Evolutionary conservation across 768 basidiomycete genomes (phyloP), one percentile per base, ranked within the genome.

Genomic region (Kwoniella newhampshirensis): DNA sequence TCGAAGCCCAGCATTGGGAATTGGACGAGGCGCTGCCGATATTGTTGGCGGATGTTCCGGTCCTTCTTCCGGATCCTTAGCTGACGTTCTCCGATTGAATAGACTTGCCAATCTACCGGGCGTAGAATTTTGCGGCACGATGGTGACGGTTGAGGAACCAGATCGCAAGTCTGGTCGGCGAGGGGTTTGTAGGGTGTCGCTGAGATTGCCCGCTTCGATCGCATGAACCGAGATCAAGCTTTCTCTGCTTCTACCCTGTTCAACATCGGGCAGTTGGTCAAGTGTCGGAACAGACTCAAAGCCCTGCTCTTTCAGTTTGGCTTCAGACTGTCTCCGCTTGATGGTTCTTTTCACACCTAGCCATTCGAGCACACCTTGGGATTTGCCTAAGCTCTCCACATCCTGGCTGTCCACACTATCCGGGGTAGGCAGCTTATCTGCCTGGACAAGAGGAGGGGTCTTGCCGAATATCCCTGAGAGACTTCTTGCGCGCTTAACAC

Each of bases 341-440:
- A 49, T 52, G 2, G 58, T 18, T 46, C 64, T 70, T 20, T 36
- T 62, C 20, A 73, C 61, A 1, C 71, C 71, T 3, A 73, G 63
- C 71, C 71, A 73, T 49, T 67, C 71, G 43, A 70, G 35, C 20
- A 70, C 63, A 6, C 68, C 66, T 4, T 36, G 20, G 7, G 62
- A 43, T 45, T 64, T 57, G 18, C 48, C 39, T 1, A 18, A 32
- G 28, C 56, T 56, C 42, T 58, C 54, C 9, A 52, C 40, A 30
- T 41, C 21, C 3, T 37, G 27, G 20, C 26, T 15, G 18, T 44
- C 26, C 17, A 28, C 42, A 17, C 21, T 37, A 15, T 57, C 46
- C 4, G 54, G 37, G 8, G 48, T 27, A 1, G 17, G 42, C 9
- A 44, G 13, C 36, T 54, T 36, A 13, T 44, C 20, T 15, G 15